Evolutionary conservation across 345 rosid genomes (phyloP).

Genomic region (Murraya koenigii): DNA sequence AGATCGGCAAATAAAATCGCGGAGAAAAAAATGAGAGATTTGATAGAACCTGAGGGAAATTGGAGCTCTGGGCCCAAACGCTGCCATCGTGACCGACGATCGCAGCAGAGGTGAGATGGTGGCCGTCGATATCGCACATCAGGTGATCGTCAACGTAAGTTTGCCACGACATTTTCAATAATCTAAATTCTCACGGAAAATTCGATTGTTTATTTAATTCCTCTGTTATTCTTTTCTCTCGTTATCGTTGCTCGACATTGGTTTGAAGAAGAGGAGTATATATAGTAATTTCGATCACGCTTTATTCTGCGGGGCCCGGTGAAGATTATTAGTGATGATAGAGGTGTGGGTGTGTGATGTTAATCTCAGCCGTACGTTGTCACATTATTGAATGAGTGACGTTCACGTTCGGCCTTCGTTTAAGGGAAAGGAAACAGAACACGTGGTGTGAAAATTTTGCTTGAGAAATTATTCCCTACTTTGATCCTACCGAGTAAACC

Average conservation of each 20-base stretch:
- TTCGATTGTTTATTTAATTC: not conserved
- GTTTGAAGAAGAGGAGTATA: conserved; percentile 24
- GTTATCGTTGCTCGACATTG: not conserved
- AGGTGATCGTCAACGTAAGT: conserved; percentile 49
- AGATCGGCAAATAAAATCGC: conserved; percentile 1
- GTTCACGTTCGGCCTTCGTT: conserved; percentile 22
- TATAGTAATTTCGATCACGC: conserved; percentile 14
- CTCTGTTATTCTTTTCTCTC: too few species aligned
- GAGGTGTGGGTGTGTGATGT: not conserved
- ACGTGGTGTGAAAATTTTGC: not conserved
- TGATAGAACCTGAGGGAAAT: conserved; percentile 31
- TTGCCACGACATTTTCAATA: conserved; percentile 47
- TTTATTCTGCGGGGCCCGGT: conserved; percentile 6
- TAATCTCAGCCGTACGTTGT: conserved; percentile 22
- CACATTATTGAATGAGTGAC: conserved; percentile 30
- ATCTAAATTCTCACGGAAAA: not conserved
- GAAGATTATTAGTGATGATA: not conserved
- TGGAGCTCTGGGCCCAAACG: conserved; percentile 49
- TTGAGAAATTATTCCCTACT: not conserved
- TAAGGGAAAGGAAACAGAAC: not conserved
- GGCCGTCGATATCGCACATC: conserved; percentile 49
- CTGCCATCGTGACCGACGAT: conserved; percentile 51
- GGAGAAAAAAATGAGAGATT: not conserved
- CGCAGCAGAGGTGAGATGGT: conserved; percentile 38
- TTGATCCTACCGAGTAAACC: too few species aligned